Conservation (phyloP, 306 rosid genomes). For the Dicorynia guianensis region DNA sequence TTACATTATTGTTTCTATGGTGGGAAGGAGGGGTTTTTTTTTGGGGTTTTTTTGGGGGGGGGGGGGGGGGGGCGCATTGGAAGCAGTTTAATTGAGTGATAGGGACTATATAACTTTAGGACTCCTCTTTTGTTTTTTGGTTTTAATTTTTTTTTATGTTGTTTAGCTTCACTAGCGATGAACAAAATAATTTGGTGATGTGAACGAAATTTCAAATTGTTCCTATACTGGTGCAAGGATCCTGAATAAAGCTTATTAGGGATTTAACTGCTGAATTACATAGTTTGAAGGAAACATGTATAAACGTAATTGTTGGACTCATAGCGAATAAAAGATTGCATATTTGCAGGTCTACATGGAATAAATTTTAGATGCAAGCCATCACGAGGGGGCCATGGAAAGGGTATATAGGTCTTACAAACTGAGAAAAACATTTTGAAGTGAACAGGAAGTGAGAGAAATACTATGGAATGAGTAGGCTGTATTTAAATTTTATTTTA, state of each 20-base stretch:
- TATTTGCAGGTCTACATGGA: conserved; percentile 17
- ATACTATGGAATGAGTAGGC: background rate
- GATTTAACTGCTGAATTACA: background rate
- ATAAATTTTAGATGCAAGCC: background rate
- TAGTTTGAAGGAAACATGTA: background rate
- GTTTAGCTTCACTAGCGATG: background rate
- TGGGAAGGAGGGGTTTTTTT: too few relatives aligned
- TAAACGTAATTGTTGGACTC: background rate
- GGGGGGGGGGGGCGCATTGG: background rate
- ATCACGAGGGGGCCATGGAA: background rate
- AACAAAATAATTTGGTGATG: background rate
- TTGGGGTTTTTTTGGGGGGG: too few relatives aligned
- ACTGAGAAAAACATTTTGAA: background rate
- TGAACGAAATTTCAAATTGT: background rate
- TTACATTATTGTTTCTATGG: too few relatives aligned
- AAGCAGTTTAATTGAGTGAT: background rate
- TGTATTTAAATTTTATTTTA: too few relatives aligned
- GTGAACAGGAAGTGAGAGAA: background rate
- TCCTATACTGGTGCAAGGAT: conserved; percentile 13
- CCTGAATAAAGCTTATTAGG: background rate
- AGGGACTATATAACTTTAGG: conserved; percentile 6
- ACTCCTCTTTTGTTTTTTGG: background rate
- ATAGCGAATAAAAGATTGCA: conserved; percentile 3
- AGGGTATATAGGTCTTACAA: conserved; percentile 7
- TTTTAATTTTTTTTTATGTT: background rate